phyloP scores from a whole-genome alignment of 73 alveolate genomes.

The Paramecium tetraurelia region DNA sequence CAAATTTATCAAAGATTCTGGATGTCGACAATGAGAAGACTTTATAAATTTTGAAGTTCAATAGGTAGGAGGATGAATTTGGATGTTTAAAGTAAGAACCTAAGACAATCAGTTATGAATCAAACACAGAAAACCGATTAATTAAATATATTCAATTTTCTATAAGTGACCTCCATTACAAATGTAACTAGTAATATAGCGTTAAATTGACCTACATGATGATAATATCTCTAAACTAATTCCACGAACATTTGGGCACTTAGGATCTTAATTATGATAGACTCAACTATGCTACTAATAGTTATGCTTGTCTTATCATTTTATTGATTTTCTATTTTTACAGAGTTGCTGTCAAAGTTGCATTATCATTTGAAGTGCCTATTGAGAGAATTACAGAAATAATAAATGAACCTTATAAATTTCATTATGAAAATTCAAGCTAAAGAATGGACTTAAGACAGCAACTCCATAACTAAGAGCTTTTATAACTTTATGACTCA shows the following conservation, averaged over 20 bases:
- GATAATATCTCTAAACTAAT: not conserved
- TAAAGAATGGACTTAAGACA: not conserved
- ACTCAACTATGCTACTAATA: not conserved
- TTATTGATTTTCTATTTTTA: not conserved
- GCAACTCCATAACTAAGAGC: not conserved
- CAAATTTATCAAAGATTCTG: not conserved
- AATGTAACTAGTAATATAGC: not conserved
- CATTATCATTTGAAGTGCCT: not conserved
- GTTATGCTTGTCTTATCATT: not conserved
- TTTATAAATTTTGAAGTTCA: not conserved
- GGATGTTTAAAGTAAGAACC: not conserved
- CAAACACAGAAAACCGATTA: not conserved
- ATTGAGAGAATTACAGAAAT: not conserved
- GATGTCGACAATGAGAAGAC: not conserved
- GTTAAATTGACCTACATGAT: not conserved
- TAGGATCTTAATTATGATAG: not conserved
- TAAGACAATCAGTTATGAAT: not conserved
- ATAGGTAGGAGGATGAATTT: not conserved
- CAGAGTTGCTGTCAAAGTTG: not conserved
- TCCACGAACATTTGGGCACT: not conserved
- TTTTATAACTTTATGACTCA: not conserved
- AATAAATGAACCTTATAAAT: not conserved
- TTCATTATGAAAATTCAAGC: not conserved
- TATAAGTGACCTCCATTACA: not conserved
- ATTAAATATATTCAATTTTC: not conserved